A percentile compares a stretch with the other conserved stretches of the same genome.
Conservation (phyloP, 306 rosid species). For the Cucurbita moschata region DNA sequence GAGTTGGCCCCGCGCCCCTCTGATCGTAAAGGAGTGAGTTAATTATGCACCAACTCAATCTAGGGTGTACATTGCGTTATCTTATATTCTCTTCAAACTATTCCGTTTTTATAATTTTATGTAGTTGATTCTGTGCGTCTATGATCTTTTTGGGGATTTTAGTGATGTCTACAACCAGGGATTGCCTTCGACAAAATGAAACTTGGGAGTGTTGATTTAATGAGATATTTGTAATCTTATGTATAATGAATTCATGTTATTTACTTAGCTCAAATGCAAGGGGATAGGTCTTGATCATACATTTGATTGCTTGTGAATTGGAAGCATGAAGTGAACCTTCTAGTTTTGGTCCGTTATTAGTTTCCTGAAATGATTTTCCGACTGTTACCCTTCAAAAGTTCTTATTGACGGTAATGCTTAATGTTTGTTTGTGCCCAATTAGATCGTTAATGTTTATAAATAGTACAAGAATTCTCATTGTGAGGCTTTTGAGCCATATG, state of each 20-base stretch:
- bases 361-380: neutral
- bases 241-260: neutral
- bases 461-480: slow-evolving; percentile 51
- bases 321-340: neutral
- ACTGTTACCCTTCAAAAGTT: neutral
- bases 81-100: neutral
- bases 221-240: neutral
- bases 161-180: neutral
- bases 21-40: slow-evolving; percentile 75
- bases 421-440: neutral
- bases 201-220: neutral
- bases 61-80: neutral
- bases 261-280: neutral
- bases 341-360: neutral
- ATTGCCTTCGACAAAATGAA: neutral
- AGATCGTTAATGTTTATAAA: slow-evolving; percentile 26
- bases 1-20: slow-evolving; percentile 79
- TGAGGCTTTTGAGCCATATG: slow-evolving; percentile 8
- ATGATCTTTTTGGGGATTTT: neutral
- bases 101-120: neutral
- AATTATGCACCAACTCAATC: neutral
- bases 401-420: neutral
- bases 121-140: neutral
- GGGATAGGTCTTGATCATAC: neutral
- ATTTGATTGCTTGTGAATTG: neutral